Conservation (phyloP, 306 rosid genomes). For the Begonia masoniana region DNA sequence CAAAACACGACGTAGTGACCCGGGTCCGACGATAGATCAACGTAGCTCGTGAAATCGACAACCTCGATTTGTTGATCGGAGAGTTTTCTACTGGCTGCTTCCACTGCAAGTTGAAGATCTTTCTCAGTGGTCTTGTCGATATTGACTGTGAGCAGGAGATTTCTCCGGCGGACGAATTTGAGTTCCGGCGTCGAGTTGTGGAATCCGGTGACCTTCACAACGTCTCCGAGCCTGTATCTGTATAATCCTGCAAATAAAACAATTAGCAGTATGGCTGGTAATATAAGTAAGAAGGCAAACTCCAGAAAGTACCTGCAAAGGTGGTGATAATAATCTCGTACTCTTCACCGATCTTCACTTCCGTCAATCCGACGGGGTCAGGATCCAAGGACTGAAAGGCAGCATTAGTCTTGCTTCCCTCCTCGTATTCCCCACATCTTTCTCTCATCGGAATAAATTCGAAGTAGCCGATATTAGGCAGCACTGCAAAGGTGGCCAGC, state of each 20-base stretch:
- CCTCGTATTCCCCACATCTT: slow-evolving; percentile 7
- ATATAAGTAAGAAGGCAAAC: too few species aligned
- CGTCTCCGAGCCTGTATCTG: slow-evolving; percentile 76
- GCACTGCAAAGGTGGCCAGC: slow-evolving; percentile 53
- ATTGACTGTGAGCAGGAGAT: slow-evolving; percentile 55
- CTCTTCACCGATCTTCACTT: slow-evolving; percentile 60
- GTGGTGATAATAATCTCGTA: slow-evolving; percentile 58
- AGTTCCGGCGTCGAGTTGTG: slow-evolving; percentile 71
- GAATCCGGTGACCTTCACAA: slow-evolving; percentile 65
- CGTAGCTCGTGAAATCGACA: slow-evolving; percentile 66
- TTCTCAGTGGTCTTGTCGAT: slow-evolving; percentile 86
- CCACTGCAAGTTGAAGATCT: slow-evolving; percentile 69
- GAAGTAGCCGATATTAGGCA: slow-evolving; percentile 81
- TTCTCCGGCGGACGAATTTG: slow-evolving; percentile 47
- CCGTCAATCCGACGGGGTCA: slow-evolving; percentile 49
- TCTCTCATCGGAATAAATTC: slow-evolving; percentile 60
- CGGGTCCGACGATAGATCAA: slow-evolving; percentile 47
- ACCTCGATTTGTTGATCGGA: slow-evolving; percentile 60
- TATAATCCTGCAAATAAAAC: slow-evolving; percentile 45
- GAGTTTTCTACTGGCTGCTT: slow-evolving; percentile 35
- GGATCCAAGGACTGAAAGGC: slow-evolving; percentile 17
- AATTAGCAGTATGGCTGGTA: too few species aligned
- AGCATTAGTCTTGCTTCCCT: slow-evolving; percentile 5
- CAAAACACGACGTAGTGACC: slow-evolving; percentile 83
- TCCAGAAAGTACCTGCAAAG: slow-evolving; percentile 52